Evolutionary conservation across 1,284 basidiomycete genomes (phyloP), one percentile per base, ranked within the genome.

Genomic region (Fomitiporia mediterranea): DNA sequence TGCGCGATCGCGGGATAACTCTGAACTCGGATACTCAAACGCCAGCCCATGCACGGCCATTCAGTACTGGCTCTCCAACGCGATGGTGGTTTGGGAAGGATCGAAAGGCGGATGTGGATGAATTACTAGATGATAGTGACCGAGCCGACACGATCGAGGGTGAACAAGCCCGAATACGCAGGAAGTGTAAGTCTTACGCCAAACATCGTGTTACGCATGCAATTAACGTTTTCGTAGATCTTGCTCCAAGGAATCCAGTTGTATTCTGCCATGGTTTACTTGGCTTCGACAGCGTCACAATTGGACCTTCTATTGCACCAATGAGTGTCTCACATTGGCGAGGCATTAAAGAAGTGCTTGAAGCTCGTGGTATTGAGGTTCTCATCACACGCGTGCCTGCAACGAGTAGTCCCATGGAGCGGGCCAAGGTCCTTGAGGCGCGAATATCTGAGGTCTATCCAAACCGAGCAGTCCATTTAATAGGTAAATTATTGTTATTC

Each of bases 241-340:
- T 79, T 1, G 77, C 89, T 1, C 89, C 94, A 0, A 79, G 81
- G 59, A 82, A 92, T 63, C 94, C 94, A 0, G 71, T 97, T 44
- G 88, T 98, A 2, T 96, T 98, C 69, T 96, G 94, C 63, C 94
- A 98, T 66, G 94, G 95, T 6, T 78, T 97, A 1, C 78, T 97
- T 1, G 94, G 93, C 3, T 93, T 93, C 64, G 90, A 94, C 67
- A 84, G 83, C 0, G 81, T 89, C 59, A 85, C 79, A 3, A 81
- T 89, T 43, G 84, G 85, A 7, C 83, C 82, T 1, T 71, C 83
- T 15, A 84, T 93, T 56, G 85, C 89, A 8, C 84, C 89, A 2
- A 66, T 98, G 25, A 84, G 94, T 65, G 91, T 98, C 47, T 80
- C 86, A 3, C 94, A 98, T 69, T 98, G 95, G 95, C 81, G 94